Evolutionary conservation across 768 basidiomycete genomes (phyloP), one percentile per base, ranked within the genome.

Genomic region (Asterophora lycoperdoides): DNA sequence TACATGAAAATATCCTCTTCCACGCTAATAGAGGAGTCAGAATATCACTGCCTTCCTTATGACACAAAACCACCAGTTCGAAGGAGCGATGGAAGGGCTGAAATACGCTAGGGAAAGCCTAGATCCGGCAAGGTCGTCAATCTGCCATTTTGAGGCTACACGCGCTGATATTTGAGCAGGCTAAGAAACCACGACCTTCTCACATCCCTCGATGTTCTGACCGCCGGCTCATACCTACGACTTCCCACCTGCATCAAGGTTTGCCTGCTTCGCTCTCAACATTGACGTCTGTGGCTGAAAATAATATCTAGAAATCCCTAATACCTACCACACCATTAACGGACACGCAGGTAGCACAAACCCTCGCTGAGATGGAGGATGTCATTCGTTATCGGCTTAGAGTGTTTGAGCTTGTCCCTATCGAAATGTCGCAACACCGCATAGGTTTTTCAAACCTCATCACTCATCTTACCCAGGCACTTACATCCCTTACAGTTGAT

Each of bases 121-220:
- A 41, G 84, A 88, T 57, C 77, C 83, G 33, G 86, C 93, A 32
- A 81, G 92, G 93, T 88, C 49, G 53, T 75, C 62, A 5, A 41
- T 18, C 5, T 11, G 32, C 10, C 36, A 35, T 33, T 28, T 7
- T 41, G 13, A 14, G n/a, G 11, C 18, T 15, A 28, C 8, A 41
- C 13, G 14, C n/a, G 5, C 40, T 41, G 11, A 28, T 5, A 26
- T 44, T 17, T 30, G 23, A 15, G 26, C 5, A 59, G 94, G 61
- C 78, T 93, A 15, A 84, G 94, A 48, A 97, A 97, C 67, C 92
- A 94, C 52, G 95, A 98, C 66, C 72, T 97, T 18, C 76, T 93
- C 4, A 95, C 93, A 1, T 94, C 94, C 18, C 69, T 97, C 32
- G 88, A 93, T 56, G 88, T 97, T 46, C 74, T 96, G 28, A 88